Evolutionary conservation across 768 basidiomycete species (phyloP), one percentile per base, ranked within the genome.

Genomic region (Stropharia rugosoannulata): DNA sequence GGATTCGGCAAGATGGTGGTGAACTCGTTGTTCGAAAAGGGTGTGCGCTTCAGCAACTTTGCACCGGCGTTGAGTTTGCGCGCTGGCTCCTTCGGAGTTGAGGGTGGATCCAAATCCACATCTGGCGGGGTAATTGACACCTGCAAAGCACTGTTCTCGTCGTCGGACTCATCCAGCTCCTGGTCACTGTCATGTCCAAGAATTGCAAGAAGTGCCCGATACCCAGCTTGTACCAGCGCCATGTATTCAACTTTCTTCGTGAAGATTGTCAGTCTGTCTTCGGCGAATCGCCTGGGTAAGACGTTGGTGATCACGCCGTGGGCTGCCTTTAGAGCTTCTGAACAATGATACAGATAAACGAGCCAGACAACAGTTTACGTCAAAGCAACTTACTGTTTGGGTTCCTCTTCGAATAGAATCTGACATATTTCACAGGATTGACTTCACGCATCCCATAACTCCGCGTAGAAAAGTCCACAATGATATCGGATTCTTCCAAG

Each of bases 361-460:
- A 32, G 41, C 13, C 44, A 35, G 22, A 18, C 3, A 22, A 15
- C 32, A 18, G 4, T 10, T 13, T 3, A 27, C n/a, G 16, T 12
- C 8, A 7, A 25, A 6, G 5, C 19, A 4, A 19, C 25, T 48
- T 63, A 90, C 89, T 60, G 55, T 84, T 67, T 1, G 80, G 81
- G 15, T 80, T 75, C 13, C 75, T 71, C 66, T 91, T 91, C 0
- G 84, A 82, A 62, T 90, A 92, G 64, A 92, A 93, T 63, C 77
- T 82, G 54, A 90, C 81, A 15, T 70, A 76, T 40, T 86, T 78
- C 32, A 92, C 65, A 0, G 91, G 90, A 62, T 89, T 89, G 56
- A 72, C 66, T 48, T 82, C 80, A 56, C 79, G 73, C 82, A 87
- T 89, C 1, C 91, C 91, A 59, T 88, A 86, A 62, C 92, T 90